These are phyloP conservation scores for Citrus inodora DNA, from an alignment of 345 rosid species.

Conservation along the genomic window DNA sequence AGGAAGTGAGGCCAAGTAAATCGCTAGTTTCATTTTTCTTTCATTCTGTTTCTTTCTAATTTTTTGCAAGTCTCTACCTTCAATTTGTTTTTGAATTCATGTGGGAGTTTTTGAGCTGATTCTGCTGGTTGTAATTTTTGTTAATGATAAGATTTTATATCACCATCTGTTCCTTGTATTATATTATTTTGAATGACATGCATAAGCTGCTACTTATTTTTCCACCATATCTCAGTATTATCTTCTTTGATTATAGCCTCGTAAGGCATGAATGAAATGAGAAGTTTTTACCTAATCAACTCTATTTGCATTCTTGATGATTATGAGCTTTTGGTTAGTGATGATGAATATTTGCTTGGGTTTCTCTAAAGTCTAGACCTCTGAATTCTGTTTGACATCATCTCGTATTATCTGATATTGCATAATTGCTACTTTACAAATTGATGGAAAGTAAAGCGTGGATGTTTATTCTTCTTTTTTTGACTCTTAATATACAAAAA, in stretches of 20 bases:
- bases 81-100: constrained; percentile 22
- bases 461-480: not conserved
- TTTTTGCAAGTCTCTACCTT: constrained; percentile 26
- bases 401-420: not conserved
- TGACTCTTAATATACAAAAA: not conserved
- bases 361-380: not conserved
- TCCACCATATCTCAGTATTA: not conserved
- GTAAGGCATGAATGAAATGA: not conserved
- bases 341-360: not conserved
- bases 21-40: constrained; percentile 19
- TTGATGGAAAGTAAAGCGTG: not conserved
- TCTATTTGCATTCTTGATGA: not conserved
- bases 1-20: constrained; percentile 34
- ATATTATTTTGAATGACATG: constrained; percentile 17
- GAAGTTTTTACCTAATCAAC: not conserved
- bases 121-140: constrained; percentile 42
- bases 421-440: not conserved
- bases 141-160: constrained; percentile 22
- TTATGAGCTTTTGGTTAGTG: not conserved
- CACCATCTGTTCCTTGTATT: constrained; percentile 22
- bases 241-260: not conserved
- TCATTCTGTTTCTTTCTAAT: constrained; percentile 17
- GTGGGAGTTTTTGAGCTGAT: constrained; percentile 28
- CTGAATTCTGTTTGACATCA: not conserved
- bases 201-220: not conserved